phyloP scores from a whole-genome alignment of 176 grass and related monocot genomes.

The Cymbopogon citratus region DNA sequence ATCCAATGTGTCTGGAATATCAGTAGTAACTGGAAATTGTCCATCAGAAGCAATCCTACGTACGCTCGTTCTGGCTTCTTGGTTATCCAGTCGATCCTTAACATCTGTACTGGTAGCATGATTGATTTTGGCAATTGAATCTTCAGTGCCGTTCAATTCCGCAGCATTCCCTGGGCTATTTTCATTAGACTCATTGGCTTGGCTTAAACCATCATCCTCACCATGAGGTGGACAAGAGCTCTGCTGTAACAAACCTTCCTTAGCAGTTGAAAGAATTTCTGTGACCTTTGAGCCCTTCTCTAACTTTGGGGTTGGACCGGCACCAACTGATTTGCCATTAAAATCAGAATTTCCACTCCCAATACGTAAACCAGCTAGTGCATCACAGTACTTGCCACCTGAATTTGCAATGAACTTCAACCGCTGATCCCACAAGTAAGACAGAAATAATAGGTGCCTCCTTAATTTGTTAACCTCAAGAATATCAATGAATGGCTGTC shows the following conservation, averaged over 20 bases:
- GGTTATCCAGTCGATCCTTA: slow-evolving; percentile 31
- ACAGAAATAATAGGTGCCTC: slow-evolving; percentile 71
- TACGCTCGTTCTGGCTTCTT: slow-evolving; percentile 42
- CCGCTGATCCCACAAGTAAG: slow-evolving; percentile 87
- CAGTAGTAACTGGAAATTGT: slow-evolving; percentile 52
- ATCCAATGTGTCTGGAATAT: slow-evolving; percentile 79
- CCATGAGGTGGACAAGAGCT: slow-evolving; percentile 9
- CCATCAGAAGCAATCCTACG: slow-evolving; percentile 71
- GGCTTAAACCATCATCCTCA: slow-evolving; percentile 23
- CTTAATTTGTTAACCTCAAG: slow-evolving; percentile 90
- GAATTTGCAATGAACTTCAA: slow-evolving; percentile 61
- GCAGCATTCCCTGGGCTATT: slow-evolving; percentile 5
- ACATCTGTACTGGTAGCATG: slow-evolving; percentile 36
- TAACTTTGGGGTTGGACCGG: slow-evolving; percentile 25
- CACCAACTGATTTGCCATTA: slow-evolving; percentile 28
- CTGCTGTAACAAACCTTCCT: slow-evolving; percentile 23
- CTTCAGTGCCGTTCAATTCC: slow-evolving; percentile 24
- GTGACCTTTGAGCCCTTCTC: slow-evolving; percentile 29
- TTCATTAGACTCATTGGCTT: slow-evolving; percentile 31
- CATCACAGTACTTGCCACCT: slow-evolving; percentile 46
- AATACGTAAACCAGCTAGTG: slow-evolving; percentile 31
- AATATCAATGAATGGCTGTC: slow-evolving; percentile 70
- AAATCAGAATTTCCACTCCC: slow-evolving; percentile 48
- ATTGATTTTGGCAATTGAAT: slow-evolving; percentile 26
- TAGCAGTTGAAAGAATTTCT: slow-evolving; percentile 33